These are phyloP conservation scores for Diaporthe amygdali DNA, from an alignment of 2,329 filamentous ascomycete genomes.

Conservation along the genomic window DNA sequence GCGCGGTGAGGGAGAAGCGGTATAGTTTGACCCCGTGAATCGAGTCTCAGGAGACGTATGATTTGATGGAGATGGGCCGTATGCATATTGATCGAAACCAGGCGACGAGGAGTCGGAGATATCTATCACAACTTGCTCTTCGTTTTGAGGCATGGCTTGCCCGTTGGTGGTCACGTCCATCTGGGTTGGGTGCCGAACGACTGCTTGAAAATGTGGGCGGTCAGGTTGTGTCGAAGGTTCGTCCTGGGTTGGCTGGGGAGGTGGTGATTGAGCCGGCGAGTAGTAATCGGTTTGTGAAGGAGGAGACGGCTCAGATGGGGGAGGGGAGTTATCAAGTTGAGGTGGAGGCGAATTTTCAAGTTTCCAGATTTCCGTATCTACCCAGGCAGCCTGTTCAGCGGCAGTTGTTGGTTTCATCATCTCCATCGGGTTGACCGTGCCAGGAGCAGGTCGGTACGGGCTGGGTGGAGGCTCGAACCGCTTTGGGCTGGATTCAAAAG, in stretches of 20 bases:
- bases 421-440: conserved; percentile 59
- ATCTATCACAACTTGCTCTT: conserved; percentile 28
- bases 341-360: conserved; percentile 37
- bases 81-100: conserved; percentile 33
- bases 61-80: conserved; percentile 45
- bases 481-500: conserved; percentile 25
- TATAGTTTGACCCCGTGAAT: conserved; percentile 37
- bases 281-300: conserved; percentile 10
- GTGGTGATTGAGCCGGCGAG: conserved; percentile 7
- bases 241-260: neutral
- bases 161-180: conserved; percentile 24
- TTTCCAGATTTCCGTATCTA: conserved; percentile 41
- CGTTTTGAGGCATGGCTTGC: conserved; percentile 27
- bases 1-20: conserved; percentile 26
- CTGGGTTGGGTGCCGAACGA: conserved; percentile 25
- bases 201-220: conserved; percentile 24
- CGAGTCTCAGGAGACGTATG: conserved; percentile 54
- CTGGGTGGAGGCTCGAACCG: conserved; percentile 31
- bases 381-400: conserved; percentile 38
- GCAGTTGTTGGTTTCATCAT: conserved; percentile 52
- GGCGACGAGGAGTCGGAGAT: conserved; percentile 50
- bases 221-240: conserved; percentile 11
- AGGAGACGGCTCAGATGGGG: conserved; percentile 14
- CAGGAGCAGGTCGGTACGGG: conserved; percentile 42
- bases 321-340: conserved; percentile 15